phyloP scores from a whole-genome alignment of 2,329 filamentous ascomycete genomes.

The Diaporthe citriasiana region DNA sequence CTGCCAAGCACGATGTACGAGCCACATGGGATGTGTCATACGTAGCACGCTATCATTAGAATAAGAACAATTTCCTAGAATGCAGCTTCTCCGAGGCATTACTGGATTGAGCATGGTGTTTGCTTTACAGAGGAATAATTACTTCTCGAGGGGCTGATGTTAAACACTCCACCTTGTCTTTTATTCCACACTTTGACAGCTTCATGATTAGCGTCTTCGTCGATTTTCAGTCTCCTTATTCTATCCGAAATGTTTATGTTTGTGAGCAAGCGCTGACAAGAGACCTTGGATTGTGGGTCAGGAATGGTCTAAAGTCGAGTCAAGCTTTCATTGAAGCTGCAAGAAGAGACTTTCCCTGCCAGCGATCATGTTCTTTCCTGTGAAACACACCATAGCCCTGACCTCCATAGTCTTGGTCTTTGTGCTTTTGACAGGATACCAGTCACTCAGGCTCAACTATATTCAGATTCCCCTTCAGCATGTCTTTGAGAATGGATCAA shows the following conservation, averaged over 20 bases:
- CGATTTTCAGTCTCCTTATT: neutral
- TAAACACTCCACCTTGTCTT: neutral
- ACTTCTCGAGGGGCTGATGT: neutral
- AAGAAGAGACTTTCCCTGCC: too few relatives aligned
- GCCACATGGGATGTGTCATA: neutral
- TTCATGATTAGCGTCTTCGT: neutral
- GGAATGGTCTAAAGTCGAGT: neutral
- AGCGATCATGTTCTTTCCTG: neutral
- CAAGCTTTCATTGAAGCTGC: too few relatives aligned
- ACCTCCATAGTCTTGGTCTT: neutral
- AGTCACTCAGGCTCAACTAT: neutral
- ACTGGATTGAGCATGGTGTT: neutral
- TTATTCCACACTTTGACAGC: too few relatives aligned
- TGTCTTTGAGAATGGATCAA: neutral
- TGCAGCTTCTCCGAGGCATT: neutral
- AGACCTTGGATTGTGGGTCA: neutral
- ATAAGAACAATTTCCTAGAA: neutral
- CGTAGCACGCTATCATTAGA: neutral
- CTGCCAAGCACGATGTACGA: neutral
- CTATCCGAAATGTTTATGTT: neutral
- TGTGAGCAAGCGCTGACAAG: neutral
- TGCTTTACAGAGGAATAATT: neutral
- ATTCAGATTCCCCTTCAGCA: neutral
- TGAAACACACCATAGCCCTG: neutral
- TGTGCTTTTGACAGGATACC: conserved; percentile 6